These are phyloP conservation scores for Lichtheimia corymbifera DNA, from an alignment of 371 early-diverging fungal genomes.

Conservation along the genomic window DNA sequence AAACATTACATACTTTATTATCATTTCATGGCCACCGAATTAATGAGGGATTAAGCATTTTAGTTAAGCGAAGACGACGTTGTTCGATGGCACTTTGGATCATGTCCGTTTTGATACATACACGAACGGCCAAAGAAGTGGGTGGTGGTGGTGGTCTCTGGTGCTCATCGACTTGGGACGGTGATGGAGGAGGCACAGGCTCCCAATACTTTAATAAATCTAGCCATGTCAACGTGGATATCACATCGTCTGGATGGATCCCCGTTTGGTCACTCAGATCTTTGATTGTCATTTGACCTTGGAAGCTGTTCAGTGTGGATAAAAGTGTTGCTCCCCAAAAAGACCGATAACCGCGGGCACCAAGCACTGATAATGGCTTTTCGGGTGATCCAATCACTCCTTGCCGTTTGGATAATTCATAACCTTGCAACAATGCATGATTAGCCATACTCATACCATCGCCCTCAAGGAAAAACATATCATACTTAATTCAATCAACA, in stretches of 20 bases:
- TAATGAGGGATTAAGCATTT: conserved; percentile 7
- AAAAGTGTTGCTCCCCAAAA: conserved; percentile 75
- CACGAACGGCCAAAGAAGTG: background rate
- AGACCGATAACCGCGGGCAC: conserved; percentile 67
- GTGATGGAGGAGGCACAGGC: background rate
- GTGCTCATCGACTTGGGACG: background rate
- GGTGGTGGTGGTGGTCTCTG: background rate
- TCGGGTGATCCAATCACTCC: conserved; percentile 89
- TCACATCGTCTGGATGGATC: conserved; percentile 44
- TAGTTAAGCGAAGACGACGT: conserved; percentile 8
- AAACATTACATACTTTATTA: too few species aligned
- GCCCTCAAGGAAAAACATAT: background rate
- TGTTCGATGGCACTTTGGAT: conserved; percentile 9
- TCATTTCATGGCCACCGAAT: conserved; percentile 6
- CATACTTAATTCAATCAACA: conserved; percentile 86
- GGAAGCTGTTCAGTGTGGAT: conserved; percentile 33
- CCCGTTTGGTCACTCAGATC: conserved; percentile 34
- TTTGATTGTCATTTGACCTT: conserved; percentile 28
- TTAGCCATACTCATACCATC: background rate
- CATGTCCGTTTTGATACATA: conserved; percentile 12
- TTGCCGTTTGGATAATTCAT: conserved; percentile 88
- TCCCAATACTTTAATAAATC: conserved; percentile 30
- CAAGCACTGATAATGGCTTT: conserved; percentile 80
- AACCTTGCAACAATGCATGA: conserved; percentile 51
- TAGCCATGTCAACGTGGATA: conserved; percentile 31